These are phyloP conservation scores for Serendipita sp. DNA, from an alignment of 768 basidiomycete species.

Conservation along the genomic window DNA sequence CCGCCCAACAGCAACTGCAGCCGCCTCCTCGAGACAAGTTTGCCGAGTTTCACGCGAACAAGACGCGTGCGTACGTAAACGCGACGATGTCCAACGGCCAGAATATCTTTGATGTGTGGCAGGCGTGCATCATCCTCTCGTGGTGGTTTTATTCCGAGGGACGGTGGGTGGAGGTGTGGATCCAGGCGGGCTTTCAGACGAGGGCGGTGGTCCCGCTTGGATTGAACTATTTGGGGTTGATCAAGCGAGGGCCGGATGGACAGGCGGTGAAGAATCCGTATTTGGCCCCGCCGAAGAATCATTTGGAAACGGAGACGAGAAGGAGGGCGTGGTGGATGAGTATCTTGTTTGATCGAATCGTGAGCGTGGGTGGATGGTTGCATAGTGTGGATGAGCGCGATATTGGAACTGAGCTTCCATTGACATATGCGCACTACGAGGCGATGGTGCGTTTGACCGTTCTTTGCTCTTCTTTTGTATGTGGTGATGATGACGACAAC, in stretches of 20 bases:
- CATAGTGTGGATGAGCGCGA: constrained; percentile 75
- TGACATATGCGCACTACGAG: constrained; percentile 63
- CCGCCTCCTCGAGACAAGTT: constrained; percentile 53
- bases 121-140: constrained; percentile 73
- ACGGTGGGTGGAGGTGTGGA: constrained; percentile 83
- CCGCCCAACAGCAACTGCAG: background rate
- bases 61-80: constrained; percentile 78
- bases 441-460: constrained; percentile 35
- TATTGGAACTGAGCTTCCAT: constrained; percentile 68
- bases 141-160: constrained; percentile 91
- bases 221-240: constrained; percentile 75
- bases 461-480: background rate
- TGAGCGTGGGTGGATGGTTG: constrained; percentile 70
- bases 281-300: constrained; percentile 60
- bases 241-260: constrained; percentile 23
- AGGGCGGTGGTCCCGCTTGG: constrained; percentile 72
- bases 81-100: constrained; percentile 80
- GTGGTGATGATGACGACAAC: background rate
- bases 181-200: constrained; percentile 58
- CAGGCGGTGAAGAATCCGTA: constrained; percentile 28
- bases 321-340: constrained; percentile 88
- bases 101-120: constrained; percentile 75
- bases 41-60: constrained; percentile 73
- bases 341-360: constrained; percentile 70
- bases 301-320: constrained; percentile 59